These are phyloP conservation scores for Coemansia sp. DNA, from an alignment of 192 early-diverging fungal species.

Conservation along the genomic window DNA sequence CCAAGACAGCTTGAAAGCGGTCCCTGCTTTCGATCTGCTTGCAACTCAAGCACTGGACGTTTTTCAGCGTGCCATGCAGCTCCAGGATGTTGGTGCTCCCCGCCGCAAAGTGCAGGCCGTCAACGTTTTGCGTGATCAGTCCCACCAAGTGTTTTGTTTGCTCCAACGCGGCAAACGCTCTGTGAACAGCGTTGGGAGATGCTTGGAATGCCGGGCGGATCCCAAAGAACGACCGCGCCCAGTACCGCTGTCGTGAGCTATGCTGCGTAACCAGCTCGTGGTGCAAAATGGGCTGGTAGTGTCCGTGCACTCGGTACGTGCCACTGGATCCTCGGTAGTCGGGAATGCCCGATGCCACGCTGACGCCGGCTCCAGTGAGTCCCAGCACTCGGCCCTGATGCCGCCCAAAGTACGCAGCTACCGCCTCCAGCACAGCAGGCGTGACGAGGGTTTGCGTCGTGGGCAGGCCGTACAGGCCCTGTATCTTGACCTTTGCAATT, in stretches of 20 bases:
- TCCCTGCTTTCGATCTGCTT: slow-evolving; percentile 52
- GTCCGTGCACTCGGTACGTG: slow-evolving; percentile 65
- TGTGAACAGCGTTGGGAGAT: slow-evolving; percentile 72
- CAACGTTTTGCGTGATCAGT: slow-evolving; percentile 93
- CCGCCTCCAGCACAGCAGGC: slow-evolving; percentile 8
- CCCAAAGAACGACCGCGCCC: slow-evolving; percentile 86
- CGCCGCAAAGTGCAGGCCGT: slow-evolving; percentile 68
- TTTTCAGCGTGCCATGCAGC: slow-evolving; percentile 77
- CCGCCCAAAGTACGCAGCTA: slow-evolving; percentile 23
- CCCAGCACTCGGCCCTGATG: slow-evolving; percentile 35
- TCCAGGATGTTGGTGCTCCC: slow-evolving; percentile 67
- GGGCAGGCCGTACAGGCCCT: slow-evolving; percentile 40
- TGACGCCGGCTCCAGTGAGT: slow-evolving; percentile 54
- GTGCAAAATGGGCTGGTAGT: slow-evolving; percentile 82
- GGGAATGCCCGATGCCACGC: slow-evolving; percentile 70
- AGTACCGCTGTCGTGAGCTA: slow-evolving; percentile 76
- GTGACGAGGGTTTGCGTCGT: slow-evolving; percentile 27
- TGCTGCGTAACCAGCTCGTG: slow-evolving; percentile 64
- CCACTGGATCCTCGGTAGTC: slow-evolving; percentile 81
- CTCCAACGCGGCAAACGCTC: slow-evolving; percentile 56
- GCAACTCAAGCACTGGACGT: slow-evolving; percentile 75
- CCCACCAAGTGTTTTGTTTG: slow-evolving; percentile 44
- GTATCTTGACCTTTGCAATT: slow-evolving; percentile 31
- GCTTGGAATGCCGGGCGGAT: slow-evolving; percentile 67
- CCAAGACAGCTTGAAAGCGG: slow-evolving; percentile 64